Evolutionary conservation across 495 filamentous ascomycete species (phyloP), one percentile per base, ranked within the genome.

Genomic region (Rusavskia elegans): DNA sequence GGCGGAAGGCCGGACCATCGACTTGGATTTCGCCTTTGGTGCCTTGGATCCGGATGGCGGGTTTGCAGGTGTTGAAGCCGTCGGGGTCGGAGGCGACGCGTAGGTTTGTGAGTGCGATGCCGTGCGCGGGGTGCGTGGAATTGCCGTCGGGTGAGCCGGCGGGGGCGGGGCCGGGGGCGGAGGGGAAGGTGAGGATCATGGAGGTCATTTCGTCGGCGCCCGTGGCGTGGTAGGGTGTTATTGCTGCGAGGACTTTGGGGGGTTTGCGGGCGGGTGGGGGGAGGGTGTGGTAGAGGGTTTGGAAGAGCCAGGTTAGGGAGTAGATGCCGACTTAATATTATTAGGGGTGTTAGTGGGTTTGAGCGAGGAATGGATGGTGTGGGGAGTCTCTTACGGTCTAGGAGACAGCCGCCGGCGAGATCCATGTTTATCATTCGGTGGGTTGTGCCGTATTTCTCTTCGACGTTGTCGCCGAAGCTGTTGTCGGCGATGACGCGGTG

Each of bases 271-370:
- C 59, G 0, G 64, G 57, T n/a, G 64, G 63, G 7, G 84, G 81
- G 35, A 87, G 78, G 27, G 79, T 73, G 64, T 89, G 84, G 63
- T 95, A 96, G 38, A 95, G 75, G 48, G 81, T 82, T 67, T 95
- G 89, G 78, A 92, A 95, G 52, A 92, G 74, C 90, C 89, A 97
- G 6, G 88, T 95, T 42, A 96, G 68, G 44, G 84, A 79, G 67
- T 96, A 93, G 60, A 97, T 82, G 9, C 85, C 90, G 58, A 95
- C 76, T 82, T 50, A 0, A 23, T 2, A 5, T 3, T n/a, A n/a
- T n/a, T n/a, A n/a, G 11, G 19, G 29, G 3, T 1, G 13, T 48
- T 29, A 36, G 41, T 40, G 45, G 13, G 19, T 27, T 27, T 3
- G 44, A 39, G 6, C 3, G 1, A 48, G 3, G 1, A 50, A 48